These are phyloP conservation scores for Setaria viridis DNA, from an alignment of 202 grass and related monocot genomes.

Conservation along the genomic window DNA sequence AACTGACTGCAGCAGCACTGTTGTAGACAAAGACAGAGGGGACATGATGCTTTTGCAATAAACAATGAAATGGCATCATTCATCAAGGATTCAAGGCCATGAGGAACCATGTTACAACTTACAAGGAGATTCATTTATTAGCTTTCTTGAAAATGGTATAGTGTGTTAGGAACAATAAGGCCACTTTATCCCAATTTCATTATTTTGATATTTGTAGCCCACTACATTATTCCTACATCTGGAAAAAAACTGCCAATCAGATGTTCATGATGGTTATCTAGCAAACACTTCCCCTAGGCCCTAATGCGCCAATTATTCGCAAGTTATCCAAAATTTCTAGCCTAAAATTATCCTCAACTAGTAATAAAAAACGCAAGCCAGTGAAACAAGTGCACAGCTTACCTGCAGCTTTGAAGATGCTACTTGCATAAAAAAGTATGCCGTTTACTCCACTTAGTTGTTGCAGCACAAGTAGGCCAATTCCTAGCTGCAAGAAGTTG, in stretches of 20 bases:
- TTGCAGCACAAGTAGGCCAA: constrained; percentile 90
- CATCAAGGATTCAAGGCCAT: not conserved
- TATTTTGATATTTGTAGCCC: not conserved
- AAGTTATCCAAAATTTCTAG: not conserved
- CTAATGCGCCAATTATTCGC: not conserved
- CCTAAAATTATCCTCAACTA: not conserved
- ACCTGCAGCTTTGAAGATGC: constrained; percentile 95
- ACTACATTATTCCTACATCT: not conserved
- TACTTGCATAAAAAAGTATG: constrained; percentile 91
- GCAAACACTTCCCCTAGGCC: not conserved
- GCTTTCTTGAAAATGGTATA: not conserved
- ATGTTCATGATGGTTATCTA: not conserved
- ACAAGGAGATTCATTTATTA: constrained; percentile 7
- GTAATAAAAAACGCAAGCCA: not conserved
- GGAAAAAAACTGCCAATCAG: not conserved
- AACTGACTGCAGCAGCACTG: not conserved
- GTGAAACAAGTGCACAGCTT: constrained; percentile 39
- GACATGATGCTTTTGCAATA: not conserved
- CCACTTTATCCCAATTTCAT: not conserved
- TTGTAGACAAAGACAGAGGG: not conserved
- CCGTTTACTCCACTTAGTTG: constrained; percentile 96
- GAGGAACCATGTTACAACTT: not conserved
- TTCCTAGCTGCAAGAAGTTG: constrained; percentile 70
- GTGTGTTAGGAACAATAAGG: not conserved
- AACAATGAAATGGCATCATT: not conserved